Percentiles rank a stretch among this genome's conserved stretches.
Conservation (phyloP, 192 early-diverging fungal genomes). For the Podila clonocystis region DNA sequence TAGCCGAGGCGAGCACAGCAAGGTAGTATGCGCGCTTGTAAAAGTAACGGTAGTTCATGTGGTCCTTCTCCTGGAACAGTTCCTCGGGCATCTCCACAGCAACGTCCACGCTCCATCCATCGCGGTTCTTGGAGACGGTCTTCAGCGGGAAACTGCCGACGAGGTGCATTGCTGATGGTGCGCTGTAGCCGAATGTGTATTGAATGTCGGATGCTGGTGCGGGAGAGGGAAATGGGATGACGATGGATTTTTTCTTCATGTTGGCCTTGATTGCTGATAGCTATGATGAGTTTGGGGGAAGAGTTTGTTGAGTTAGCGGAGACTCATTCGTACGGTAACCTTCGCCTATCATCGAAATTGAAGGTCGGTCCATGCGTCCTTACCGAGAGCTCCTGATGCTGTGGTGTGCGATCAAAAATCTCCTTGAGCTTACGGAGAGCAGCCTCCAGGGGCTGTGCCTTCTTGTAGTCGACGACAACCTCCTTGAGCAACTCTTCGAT, state of each 20-base stretch:
- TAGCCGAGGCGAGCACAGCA: slow-evolving; percentile 72
- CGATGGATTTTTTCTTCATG: slow-evolving; percentile 67
- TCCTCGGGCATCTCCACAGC: slow-evolving; percentile 91
- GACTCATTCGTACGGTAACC: not conserved
- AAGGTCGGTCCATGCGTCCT: too few relatives aligned
- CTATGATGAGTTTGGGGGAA: slow-evolving; percentile 20
- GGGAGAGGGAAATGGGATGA: slow-evolving; percentile 83
- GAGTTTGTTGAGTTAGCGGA: not conserved
- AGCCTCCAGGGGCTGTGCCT: slow-evolving; percentile 67
- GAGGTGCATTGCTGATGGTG: slow-evolving; percentile 79
- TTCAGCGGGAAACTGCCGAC: slow-evolving; percentile 92
- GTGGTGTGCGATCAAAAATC: slow-evolving; percentile 68
- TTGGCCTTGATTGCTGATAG: slow-evolving; percentile 49
- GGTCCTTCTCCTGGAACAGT: slow-evolving; percentile 92
- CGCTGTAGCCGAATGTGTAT: slow-evolving; percentile 82
- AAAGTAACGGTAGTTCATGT: slow-evolving; percentile 93
- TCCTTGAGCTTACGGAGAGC: slow-evolving; percentile 75
- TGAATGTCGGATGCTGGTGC: slow-evolving; percentile 73
- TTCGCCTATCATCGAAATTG: too few relatives aligned
- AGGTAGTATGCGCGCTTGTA: slow-evolving; percentile 96
- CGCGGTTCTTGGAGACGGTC: slow-evolving; percentile 65
- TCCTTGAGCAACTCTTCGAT: slow-evolving; percentile 81
- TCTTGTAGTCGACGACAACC: slow-evolving; percentile 68
- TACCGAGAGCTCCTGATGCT: slow-evolving; percentile 62
- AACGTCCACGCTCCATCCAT: slow-evolving; percentile 86